Conservation (phyloP, 805 yeast species). For the Candida alai region DNA sequence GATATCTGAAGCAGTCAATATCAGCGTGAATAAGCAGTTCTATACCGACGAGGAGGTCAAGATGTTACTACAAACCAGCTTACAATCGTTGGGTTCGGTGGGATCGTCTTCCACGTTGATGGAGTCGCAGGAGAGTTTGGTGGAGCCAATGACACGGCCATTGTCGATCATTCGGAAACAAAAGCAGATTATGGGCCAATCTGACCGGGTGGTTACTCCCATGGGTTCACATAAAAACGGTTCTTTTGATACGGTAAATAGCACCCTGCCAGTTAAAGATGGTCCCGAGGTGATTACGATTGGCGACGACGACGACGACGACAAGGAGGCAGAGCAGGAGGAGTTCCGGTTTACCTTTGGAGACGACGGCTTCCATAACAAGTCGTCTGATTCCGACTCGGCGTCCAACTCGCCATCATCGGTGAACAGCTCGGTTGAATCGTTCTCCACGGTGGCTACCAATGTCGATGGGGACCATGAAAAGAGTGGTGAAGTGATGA, state of each 20-base stretch:
- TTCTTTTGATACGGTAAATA: background rate
- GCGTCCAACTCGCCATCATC: background rate
- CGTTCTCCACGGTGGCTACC: constrained; percentile 31
- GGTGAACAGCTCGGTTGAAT: constrained; percentile 25
- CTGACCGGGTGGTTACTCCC: no score
- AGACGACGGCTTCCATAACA: background rate
- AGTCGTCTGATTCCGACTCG: background rate
- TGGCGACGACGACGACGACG: background rate
- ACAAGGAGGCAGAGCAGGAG: background rate
- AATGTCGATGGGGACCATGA: constrained; percentile 10
- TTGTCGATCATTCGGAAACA: constrained; percentile 1
- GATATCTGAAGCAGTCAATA: constrained; percentile 28
- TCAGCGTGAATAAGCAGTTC: constrained; percentile 21
- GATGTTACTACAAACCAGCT: constrained; percentile 13
- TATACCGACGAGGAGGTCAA: constrained; percentile 28
- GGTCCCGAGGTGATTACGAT: background rate
- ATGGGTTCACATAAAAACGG: background rate
- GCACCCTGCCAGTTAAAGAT: background rate
- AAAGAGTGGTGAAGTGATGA: background rate
- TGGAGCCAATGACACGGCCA: background rate
- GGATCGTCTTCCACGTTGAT: constrained; percentile 11
- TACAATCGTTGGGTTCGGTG: constrained; percentile 5
- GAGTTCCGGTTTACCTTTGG: no score
- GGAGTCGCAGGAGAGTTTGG: constrained; percentile 9
- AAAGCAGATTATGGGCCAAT: background rate